These are phyloP conservation scores for Arthrinium puccinioides DNA, from an alignment of 2,329 filamentous ascomycete species.

Conservation along the genomic window DNA sequence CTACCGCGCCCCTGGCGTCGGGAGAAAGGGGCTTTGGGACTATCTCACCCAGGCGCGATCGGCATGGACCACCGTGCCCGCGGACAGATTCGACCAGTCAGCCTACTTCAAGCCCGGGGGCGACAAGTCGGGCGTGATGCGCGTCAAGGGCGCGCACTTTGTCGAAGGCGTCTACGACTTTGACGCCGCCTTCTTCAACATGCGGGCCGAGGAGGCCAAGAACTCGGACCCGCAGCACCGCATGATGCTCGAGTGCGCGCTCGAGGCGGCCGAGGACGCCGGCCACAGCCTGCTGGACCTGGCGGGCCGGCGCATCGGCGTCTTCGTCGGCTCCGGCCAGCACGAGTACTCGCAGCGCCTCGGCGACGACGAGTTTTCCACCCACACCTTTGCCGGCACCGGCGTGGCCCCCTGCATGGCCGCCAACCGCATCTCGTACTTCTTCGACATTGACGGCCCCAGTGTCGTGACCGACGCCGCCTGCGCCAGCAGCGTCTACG, in stretches of 20 bases:
- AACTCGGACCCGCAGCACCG: constrained; percentile 12
- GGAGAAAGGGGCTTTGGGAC: constrained; percentile 3
- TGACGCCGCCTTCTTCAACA: constrained; percentile 5
- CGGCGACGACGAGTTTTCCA: neutral
- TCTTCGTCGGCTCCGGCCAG: constrained; percentile 1
- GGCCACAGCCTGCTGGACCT: constrained; percentile 2
- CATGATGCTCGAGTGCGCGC: constrained; percentile 4
- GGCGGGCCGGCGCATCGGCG: constrained; percentile 1
- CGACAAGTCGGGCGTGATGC: neutral
- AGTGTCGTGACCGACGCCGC: constrained; percentile 53
- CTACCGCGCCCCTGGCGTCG: constrained; percentile 3
- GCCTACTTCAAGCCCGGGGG: neutral
- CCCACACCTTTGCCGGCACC: constrained; percentile 26
- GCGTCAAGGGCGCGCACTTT: constrained; percentile 1
- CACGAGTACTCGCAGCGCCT: neutral
- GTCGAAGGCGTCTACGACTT: constrained; percentile 1
- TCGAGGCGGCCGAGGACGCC: constrained; percentile 2
- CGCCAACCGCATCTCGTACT: constrained; percentile 49
- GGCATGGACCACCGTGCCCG: constrained; percentile 3
- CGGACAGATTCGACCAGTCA: constrained; percentile 1
- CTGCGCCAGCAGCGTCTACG: constrained; percentile 48
- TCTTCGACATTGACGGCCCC: constrained; percentile 46
- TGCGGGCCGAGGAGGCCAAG: constrained; percentile 3
- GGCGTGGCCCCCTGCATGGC: constrained; percentile 46
- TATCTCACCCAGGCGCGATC: constrained; percentile 1